These are phyloP conservation scores for Aspergillus heteromorphus DNA, from an alignment of 495 filamentous ascomycete species.

Conservation along the genomic window DNA sequence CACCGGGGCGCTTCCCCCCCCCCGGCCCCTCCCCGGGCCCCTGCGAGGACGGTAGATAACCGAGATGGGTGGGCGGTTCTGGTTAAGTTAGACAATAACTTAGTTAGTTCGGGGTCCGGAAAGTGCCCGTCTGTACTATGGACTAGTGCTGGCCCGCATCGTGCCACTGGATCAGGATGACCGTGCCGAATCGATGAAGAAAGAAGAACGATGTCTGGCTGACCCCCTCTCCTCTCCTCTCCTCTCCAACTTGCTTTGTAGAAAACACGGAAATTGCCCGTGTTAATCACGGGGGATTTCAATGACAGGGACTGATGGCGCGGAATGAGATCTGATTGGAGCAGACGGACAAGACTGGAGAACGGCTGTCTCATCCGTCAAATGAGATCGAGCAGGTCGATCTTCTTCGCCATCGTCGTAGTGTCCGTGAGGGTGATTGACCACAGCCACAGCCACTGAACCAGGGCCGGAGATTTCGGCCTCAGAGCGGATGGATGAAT, in stretches of 20 bases:
- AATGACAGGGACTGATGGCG: background rate
- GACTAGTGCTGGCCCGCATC: background rate
- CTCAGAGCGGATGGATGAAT: background rate
- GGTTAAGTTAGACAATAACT: background rate
- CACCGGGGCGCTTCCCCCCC: no score
- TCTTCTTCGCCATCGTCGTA: background rate
- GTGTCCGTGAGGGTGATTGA: no score
- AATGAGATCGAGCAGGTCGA: background rate
- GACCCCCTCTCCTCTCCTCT: background rate
- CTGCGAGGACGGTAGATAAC: background rate
- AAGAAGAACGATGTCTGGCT: no score
- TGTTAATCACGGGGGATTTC: background rate
- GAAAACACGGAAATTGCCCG: background rate
- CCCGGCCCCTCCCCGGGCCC: no score
- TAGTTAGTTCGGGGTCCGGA: no score
- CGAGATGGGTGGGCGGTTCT: background rate
- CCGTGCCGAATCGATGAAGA: no score
- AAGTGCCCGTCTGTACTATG: background rate
- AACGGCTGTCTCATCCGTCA: background rate
- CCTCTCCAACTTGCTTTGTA: no score
- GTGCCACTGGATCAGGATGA: background rate
- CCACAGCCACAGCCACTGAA: background rate
- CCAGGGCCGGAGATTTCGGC: background rate
- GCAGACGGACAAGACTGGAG: background rate
- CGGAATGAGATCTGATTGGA: background rate